Base-by-base conservation (phyloP, 2,329 filamentous ascomycete species). In the Neoscytalidium dimidiatum region DNA sequence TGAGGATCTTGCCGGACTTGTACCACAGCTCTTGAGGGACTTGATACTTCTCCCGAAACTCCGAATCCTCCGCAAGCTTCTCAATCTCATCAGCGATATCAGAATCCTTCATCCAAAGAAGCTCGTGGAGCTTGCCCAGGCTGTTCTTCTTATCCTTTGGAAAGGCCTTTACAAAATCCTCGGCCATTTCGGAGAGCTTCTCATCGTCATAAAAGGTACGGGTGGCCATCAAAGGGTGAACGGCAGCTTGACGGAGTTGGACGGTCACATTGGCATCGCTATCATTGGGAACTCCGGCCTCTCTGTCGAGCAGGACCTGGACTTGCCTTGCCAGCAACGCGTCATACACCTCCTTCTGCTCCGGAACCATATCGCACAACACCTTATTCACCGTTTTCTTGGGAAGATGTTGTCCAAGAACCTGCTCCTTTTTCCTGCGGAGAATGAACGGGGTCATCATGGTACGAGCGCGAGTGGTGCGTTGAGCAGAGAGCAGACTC, bases 401-500 rank as follows among this genome's bases (percentile, higher is more conserved):
- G 0, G 95, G 94, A 68, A 99, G 84, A 72, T 95, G 90, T 52
- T 85, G 83, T 6, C 29, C 43, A 49, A 98, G 84, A 8, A 97
- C 94, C 72, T 98, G 93, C 56, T 92, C 88, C 80, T 99, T 99
- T 80, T 95, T 94, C 7, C 95, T 87, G 68, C 96, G 92, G 2
- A 99, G 82, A 62, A 99, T 95, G 74, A 99, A 99, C 0, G 95
- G 95, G 26, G 94, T 92, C 72, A 99, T 87, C 82, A 99, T 99
- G 0, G 91, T 92, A 63, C 94, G 89, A 2, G 95, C 95, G 49
- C 94, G 87, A 65, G 88, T 87, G 65, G 98, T 95, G 46, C 95
- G 90, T 75, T 97, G 92, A 49, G 88, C 90, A 23, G 95, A 96
- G 1, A 99, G 81, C 11, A 98, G 85, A 1, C 92, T 91, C 23